Evolutionary conservation across 345 rosid genomes (phyloP), one percentile per base, ranked within the genome.

Genomic region (Moringa oleifera): DNA sequence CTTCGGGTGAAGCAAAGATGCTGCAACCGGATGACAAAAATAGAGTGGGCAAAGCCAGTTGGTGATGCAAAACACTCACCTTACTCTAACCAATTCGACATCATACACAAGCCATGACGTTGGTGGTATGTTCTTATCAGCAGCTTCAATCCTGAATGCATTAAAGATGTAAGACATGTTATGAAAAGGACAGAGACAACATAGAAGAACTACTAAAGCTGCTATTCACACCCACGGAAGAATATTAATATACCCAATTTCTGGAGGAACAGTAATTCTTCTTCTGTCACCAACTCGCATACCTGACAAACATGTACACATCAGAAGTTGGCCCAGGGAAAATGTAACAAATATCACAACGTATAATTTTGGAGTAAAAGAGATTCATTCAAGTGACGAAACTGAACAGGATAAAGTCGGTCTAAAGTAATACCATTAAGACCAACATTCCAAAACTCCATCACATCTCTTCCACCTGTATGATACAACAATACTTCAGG

Each of bases 231-330:
- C 37, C 5, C 5, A 33, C 5, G 37, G 60, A 67, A 23, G 31
- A 51, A 36, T 18, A 17, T 31, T 25, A 23, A 59, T 73, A 72
- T 84, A 92, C 98, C 97, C 86, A 74, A 87, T 74, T 6, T 86
- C 75, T 11, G 98, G 97, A 0, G 96, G 97, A 66, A 90, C 73
- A 0, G 74, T 75, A 18, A 93, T 75, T 73, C 94, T 84, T 73
- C 98, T 82, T 68, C 80, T 93, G 67, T 80, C 94, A 52, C 97
- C 98, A 65, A 81, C 77, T 60, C 79, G 84, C 98, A 93, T 93
- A 51, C 97, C 96, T 90, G 77, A 51, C 20, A 53, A 74, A 67
- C 33, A 68, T 4, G 15, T 1, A 56, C n/a, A 2, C 16, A 21
- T 57, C n/a, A 31, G 18, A 23, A 25, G 12, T 41, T 41, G 12